Percentiles rank a stretch among this genome's conserved stretches.
Conservation (phyloP, 805 yeast species). For the Yarrowia osloensis region DNA sequence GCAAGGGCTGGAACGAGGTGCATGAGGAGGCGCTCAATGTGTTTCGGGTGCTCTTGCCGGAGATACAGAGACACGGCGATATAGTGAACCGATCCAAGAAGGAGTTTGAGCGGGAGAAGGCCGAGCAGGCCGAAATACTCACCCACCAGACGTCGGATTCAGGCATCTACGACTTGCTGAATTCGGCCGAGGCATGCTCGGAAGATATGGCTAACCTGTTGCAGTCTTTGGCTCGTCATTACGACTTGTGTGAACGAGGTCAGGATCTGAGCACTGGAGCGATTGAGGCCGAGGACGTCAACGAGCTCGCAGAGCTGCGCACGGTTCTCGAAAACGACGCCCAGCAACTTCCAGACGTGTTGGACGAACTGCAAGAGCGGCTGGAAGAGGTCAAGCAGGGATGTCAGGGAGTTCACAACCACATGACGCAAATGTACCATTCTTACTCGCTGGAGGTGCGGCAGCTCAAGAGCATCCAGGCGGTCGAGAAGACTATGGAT, state of each 20-base stretch:
- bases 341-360: neutral
- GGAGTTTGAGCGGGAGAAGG: constrained; percentile 9
- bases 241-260: constrained; percentile 21
- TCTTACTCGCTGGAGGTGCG: constrained; percentile 2
- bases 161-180: constrained; percentile 4
- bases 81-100: constrained; percentile 1
- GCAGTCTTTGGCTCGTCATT: constrained; percentile 11
- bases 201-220: constrained; percentile 12
- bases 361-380: constrained; percentile 7
- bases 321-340: constrained; percentile 7
- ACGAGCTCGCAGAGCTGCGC: neutral
- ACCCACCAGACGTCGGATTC: neutral
- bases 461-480: constrained; percentile 1
- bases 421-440: constrained; percentile 12
- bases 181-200: constrained; percentile 7
- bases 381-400: constrained; percentile 15
- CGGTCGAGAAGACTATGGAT: constrained; percentile 1
- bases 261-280: constrained; percentile 4
- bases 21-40: constrained; percentile 14
- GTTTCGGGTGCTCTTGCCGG: neutral
- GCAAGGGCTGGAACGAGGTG: constrained; percentile 5
- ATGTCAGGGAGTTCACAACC: neutral
- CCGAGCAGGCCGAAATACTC: neutral
- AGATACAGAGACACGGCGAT: constrained; percentile 11
- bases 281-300: neutral